These are phyloP conservation scores for Lodderomyces pseudojiufengensis DNA, from an alignment of 1,139 yeast genomes.

Conservation along the genomic window DNA sequence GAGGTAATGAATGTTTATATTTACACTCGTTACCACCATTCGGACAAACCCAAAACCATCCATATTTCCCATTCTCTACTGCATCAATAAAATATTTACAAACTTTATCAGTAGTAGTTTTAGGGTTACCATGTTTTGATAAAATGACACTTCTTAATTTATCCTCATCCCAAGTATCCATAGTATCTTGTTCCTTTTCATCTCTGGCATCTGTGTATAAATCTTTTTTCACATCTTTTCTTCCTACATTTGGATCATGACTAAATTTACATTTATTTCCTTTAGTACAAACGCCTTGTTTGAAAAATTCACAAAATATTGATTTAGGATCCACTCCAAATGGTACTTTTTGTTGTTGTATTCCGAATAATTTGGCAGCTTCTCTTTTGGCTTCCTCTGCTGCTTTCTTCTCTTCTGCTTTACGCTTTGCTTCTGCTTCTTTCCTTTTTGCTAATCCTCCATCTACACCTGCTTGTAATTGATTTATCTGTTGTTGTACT, in stretches of 20 bases:
- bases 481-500: conserved; percentile 82
- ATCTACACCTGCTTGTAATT: conserved; percentile 62
- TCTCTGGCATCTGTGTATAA: conserved; percentile 85
- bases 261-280: conserved; percentile 92
- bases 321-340: conserved; percentile 98
- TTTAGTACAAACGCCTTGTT: conserved; percentile 83
- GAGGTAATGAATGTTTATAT: conserved; percentile 95
- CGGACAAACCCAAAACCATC: conserved; percentile 99
- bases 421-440: conserved; percentile 71
- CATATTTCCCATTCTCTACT: conserved; percentile 94
- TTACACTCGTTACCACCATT: conserved; percentile 91
- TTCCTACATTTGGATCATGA: conserved; percentile 82
- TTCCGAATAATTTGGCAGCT: conserved; percentile 73
- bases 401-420: conserved; percentile 85
- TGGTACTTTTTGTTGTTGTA: conserved; percentile 82
- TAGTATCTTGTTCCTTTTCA: conserved; percentile 75
- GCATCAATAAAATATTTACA: conserved; percentile 96
- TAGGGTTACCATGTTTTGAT: conserved; percentile 92
- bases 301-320: conserved; percentile 86
- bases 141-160: conserved; percentile 80
- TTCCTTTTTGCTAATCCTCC: conserved; percentile 66
- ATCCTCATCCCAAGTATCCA: conserved; percentile 98
- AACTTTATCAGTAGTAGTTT: conserved; percentile 91
- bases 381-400: conserved; percentile 87
- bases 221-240: conserved; percentile 88